These are phyloP conservation scores for Cinchona pubescens DNA, from an alignment of 257 asterid genomes.

Conservation along the genomic window DNA sequence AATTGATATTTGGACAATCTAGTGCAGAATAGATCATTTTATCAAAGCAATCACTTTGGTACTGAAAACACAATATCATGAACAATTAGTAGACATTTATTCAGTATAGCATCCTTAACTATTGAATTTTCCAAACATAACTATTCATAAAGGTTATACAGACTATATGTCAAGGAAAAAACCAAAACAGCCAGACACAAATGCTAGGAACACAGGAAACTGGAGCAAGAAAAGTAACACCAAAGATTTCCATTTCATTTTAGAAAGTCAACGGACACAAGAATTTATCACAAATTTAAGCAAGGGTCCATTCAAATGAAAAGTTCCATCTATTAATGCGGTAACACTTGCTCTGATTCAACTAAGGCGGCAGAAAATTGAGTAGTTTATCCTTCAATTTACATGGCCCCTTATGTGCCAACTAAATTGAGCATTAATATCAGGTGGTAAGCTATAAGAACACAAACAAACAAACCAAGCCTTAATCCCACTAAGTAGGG, in stretches of 20 bases:
- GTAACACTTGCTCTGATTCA: neutral
- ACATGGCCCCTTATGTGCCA: neutral
- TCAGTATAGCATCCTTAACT: neutral
- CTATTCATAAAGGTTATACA: conserved; percentile 1
- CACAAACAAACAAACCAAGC: too few relatives aligned
- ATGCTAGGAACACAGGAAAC: neutral
- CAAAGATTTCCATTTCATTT: neutral
- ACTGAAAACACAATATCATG: conserved; percentile 35
- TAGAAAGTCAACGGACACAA: neutral
- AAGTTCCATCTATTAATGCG: too few relatives aligned
- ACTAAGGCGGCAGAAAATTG: neutral
- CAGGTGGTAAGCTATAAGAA: neutral
- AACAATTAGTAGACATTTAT: neutral
- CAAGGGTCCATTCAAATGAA: neutral
- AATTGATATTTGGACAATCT: conserved; percentile 66
- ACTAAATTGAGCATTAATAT: neutral
- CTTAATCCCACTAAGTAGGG: too few relatives aligned
- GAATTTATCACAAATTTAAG: neutral
- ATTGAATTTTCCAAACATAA: neutral
- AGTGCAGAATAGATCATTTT: conserved; percentile 28
- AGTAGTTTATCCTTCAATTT: neutral
- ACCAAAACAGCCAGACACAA: neutral
- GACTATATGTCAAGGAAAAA: neutral
- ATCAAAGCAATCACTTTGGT: conserved; percentile 32
- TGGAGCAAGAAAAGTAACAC: neutral